Conservation (phyloP, 192 early-diverging fungal species). For the Coemansia sp. region DNA sequence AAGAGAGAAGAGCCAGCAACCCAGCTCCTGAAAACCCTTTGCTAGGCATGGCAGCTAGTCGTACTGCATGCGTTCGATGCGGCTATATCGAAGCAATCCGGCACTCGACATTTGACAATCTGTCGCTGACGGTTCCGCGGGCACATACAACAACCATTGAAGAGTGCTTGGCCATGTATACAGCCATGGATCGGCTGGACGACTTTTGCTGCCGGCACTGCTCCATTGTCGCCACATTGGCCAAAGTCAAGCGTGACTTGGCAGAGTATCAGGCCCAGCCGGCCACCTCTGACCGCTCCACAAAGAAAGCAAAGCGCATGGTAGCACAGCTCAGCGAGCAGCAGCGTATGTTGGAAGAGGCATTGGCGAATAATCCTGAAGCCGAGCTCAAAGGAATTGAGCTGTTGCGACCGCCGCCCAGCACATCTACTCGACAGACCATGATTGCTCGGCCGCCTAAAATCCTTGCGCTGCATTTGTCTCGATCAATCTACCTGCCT, state of each 20-base stretch:
- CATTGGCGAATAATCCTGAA: conserved; percentile 35
- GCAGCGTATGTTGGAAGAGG: conserved; percentile 18
- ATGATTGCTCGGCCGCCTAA: conserved; percentile 84
- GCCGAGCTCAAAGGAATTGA: conserved; percentile 31
- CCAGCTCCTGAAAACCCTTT: conserved; percentile 36
- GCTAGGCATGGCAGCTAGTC: conserved; percentile 62
- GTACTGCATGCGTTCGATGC: conserved; percentile 67
- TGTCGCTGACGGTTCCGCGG: conserved; percentile 63
- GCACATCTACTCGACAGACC: conserved; percentile 68
- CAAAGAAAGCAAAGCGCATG: conserved; percentile 17
- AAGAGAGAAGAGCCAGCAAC: not conserved
- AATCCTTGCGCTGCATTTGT: conserved; percentile 80
- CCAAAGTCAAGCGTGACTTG: conserved; percentile 10
- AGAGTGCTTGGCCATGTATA: conserved; percentile 62
- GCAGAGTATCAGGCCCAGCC: conserved; percentile 5
- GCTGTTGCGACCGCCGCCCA: conserved; percentile 23
- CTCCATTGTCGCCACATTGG: conserved; percentile 54
- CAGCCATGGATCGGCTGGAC: conserved; percentile 61
- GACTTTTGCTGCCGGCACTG: conserved; percentile 71
- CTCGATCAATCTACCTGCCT: conserved; percentile 75
- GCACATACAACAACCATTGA: conserved; percentile 55
- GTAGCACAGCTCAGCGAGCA: conserved; percentile 15
- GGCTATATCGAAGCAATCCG: conserved; percentile 73
- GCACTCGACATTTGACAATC: conserved; percentile 69
- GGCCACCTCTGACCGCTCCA: not conserved